Base-by-base conservation (phyloP, 495 filamentous ascomycete genomes). In the Lepidopterella palustris region DNA sequence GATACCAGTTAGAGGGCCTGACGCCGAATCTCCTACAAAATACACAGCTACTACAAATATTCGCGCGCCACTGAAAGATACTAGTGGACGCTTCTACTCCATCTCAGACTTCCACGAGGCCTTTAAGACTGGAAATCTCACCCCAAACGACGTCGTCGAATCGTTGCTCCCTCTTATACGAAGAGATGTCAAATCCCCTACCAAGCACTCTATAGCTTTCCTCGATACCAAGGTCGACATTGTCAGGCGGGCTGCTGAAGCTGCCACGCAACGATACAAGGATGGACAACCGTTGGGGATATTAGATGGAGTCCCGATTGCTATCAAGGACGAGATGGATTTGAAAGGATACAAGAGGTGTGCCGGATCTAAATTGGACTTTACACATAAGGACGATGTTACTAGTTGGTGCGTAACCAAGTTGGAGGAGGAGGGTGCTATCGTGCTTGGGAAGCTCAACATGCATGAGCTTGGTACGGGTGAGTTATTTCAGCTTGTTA, bases 401-500 rank as follows among this genome's bases (percentile, higher is more conserved):
- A 88, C 85, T 1, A 79, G 78, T 8, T 95, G 89, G 88, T 89
- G 87, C 61, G 82, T 91, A 23, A 77, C 77, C 69, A 82, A 88
- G 73, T 81, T 87, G 74, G 77, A 86, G 63, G 86, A 93, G 47
- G 84, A 83, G 0, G 92, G 92, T 1, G 91, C 85, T 10, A 80
- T 97, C 40, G 77, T 96, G 20, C 70, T 96, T 53, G 92, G 90
- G 11, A 96, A 95, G 73, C 80, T 84, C 26, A 92, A 83, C 40
- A 96, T 97, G 92, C 91, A 97, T 72, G 92, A 97, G 74, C 71
- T 95, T 5, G 92, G 92, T 3, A 73, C 87, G 28, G 84, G 83
- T 84, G 67, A 65, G 76, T 72, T 15, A 25, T 60, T 45, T 8
- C 9, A 18, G 45, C 3, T 21, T 11, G 26, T 50, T 11, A 3